phyloP scores from a whole-genome alignment of 1,284 basidiomycete genomes.

The Gomphus sp. region DNA sequence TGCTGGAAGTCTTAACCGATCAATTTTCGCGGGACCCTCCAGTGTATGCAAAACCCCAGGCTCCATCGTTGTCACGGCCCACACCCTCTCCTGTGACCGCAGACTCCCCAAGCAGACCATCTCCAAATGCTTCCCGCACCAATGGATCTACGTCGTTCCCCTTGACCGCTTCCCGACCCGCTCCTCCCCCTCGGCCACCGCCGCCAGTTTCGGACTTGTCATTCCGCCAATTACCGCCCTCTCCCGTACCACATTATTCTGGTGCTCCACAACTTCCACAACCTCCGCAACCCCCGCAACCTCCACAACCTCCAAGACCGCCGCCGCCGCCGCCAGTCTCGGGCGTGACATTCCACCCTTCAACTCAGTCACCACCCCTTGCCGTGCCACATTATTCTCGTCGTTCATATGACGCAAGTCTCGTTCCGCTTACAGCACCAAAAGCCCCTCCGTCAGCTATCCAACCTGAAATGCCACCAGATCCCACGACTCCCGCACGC shows the following conservation, averaged over 20 bases:
- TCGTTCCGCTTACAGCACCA: conserved; percentile 13
- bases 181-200: background rate
- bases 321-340: conserved; percentile 18
- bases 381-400: conserved; percentile 1
- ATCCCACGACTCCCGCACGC: conserved; percentile 20
- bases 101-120: conserved; percentile 10
- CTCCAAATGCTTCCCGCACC: conserved; percentile 1
- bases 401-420: conserved; percentile 1
- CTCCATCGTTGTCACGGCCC: conserved; percentile 18
- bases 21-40: conserved; percentile 84
- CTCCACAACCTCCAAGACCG: background rate
- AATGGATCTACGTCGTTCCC: conserved; percentile 7
- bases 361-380: background rate
- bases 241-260: conserved; percentile 1
- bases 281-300: background rate
- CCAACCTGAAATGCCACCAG: conserved; percentile 29
- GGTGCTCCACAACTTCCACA: background rate
- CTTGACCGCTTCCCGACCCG: background rate
- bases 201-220: background rate
- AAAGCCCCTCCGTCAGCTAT: conserved; percentile 26
- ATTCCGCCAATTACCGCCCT: background rate
- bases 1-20: conserved; percentile 67
- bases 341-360: too few species aligned
- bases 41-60: conserved; percentile 78
- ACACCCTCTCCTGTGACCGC: conserved; percentile 11